Conservation (phyloP, 2,329 filamentous ascomycete species). For the Macrophomina tecta region DNA sequence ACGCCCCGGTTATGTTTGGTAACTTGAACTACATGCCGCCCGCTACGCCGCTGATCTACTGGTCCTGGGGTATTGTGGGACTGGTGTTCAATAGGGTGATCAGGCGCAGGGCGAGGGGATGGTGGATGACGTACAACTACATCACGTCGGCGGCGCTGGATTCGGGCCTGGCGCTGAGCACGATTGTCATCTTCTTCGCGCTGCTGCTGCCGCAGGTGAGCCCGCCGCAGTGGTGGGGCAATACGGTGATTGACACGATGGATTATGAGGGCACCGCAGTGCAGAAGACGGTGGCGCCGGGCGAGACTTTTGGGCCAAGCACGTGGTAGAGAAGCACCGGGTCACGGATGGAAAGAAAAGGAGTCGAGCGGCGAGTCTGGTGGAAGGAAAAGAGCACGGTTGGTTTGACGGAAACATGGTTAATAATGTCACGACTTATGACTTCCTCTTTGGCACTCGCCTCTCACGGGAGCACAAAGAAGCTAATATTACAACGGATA, state of each 20-base stretch:
- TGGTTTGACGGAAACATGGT: too few relatives aligned
- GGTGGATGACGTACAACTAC: slow-evolving; percentile 37
- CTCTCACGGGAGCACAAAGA: too few relatives aligned
- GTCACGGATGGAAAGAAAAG: too few relatives aligned
- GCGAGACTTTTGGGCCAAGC: slow-evolving; percentile 33
- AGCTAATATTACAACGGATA: too few relatives aligned
- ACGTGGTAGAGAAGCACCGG: not conserved
- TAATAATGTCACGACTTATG: too few relatives aligned
- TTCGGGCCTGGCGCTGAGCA: slow-evolving; percentile 36
- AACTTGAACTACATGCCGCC: slow-evolving; percentile 65
- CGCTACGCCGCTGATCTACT: slow-evolving; percentile 37
- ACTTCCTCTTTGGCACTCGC: too few relatives aligned
- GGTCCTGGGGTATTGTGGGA: slow-evolving; percentile 37
- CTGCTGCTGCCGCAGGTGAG: slow-evolving; percentile 34
- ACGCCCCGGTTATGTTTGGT: slow-evolving; percentile 69
- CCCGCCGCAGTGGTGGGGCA: slow-evolving; percentile 37
- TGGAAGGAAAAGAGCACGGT: too few relatives aligned
- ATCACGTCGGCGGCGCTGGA: slow-evolving; percentile 37
- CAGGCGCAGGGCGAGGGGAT: slow-evolving; percentile 33
- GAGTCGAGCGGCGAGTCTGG: too few relatives aligned
- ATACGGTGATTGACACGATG: slow-evolving; percentile 31
- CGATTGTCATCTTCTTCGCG: slow-evolving; percentile 38
- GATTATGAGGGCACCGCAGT: slow-evolving; percentile 33
- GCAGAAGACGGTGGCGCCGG: slow-evolving; percentile 30
- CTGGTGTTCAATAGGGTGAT: slow-evolving; percentile 37